A percentile compares a stretch with the other conserved stretches of the same genome.
phyloP scores from a whole-genome alignment of 2,329 filamentous ascomycete species.

The Penicillium corylophilum region DNA sequence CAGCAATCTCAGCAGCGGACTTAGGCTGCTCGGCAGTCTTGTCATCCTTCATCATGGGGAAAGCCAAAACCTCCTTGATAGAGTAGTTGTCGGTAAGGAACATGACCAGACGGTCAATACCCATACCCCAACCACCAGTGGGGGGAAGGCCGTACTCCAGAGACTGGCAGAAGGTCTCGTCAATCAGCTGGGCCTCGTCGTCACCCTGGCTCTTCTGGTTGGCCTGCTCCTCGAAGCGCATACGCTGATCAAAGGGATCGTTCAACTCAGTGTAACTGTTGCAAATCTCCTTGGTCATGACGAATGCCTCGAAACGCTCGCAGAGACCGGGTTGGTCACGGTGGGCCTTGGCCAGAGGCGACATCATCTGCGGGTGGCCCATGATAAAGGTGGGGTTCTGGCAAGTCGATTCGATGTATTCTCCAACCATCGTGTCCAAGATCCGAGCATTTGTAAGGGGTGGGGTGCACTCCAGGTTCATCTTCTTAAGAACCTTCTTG shows the following conservation, averaged over 20 bases:
- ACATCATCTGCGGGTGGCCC: constrained; percentile 86
- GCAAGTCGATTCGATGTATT: constrained; percentile 92
- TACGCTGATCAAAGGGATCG: constrained; percentile 90
- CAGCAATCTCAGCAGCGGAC: constrained; percentile 63
- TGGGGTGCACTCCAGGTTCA: constrained; percentile 82
- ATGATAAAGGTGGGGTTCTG: constrained; percentile 91
- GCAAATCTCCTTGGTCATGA: constrained; percentile 66
- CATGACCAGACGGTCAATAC: constrained; percentile 91
- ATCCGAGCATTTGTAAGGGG: constrained; percentile 93
- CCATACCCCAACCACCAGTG: constrained; percentile 95
- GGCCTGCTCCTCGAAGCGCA: constrained; percentile 92
- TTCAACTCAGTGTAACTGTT: constrained; percentile 97
- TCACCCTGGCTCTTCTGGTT: constrained; percentile 95
- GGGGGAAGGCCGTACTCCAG: constrained; percentile 90
- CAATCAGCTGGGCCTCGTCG: constrained; percentile 91
- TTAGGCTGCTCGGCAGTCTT: constrained; percentile 49
- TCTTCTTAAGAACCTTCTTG: constrained; percentile 78
- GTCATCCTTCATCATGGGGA: constrained; percentile 98
- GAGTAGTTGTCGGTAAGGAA: constrained; percentile 94
- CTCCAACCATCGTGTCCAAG: constrained; percentile 90
- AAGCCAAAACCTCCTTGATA: constrained; percentile 93
- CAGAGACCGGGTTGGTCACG: constrained; percentile 78
- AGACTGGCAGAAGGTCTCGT: constrained; percentile 90
- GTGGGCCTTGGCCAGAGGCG: constrained; percentile 93
- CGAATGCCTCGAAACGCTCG: constrained; percentile 96